Percentiles rank a stretch among this genome's conserved stretches.
phyloP scores from a whole-genome alignment of 2,329 filamentous ascomycete species.

The Dothideomycetidae sp. region DNA sequence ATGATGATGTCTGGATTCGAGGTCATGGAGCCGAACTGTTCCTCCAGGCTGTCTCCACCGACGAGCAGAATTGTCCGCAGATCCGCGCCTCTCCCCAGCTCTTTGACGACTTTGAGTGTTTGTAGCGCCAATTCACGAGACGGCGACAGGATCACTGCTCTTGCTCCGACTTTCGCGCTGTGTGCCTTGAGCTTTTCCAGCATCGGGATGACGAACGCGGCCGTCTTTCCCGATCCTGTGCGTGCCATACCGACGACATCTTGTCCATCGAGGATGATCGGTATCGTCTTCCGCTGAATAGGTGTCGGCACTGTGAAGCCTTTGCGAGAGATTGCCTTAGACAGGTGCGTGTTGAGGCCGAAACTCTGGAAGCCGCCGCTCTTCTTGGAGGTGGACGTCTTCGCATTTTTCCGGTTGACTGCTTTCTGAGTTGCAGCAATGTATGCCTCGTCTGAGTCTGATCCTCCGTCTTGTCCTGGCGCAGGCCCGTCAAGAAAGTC shows the following conservation, averaged over 20 bases:
- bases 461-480: constrained; percentile 28
- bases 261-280: constrained; percentile 72
- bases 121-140: constrained; percentile 90
- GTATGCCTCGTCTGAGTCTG: constrained; percentile 58
- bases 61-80: constrained; percentile 81
- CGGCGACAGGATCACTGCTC: constrained; percentile 79
- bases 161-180: constrained; percentile 69
- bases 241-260: constrained; percentile 99
- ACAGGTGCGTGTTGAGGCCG: constrained; percentile 66
- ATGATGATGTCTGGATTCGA: constrained; percentile 95
- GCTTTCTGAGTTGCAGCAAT: constrained; percentile 80
- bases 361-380: constrained; percentile 94
- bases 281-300: constrained; percentile 94
- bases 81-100: constrained; percentile 80
- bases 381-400: constrained; percentile 62
- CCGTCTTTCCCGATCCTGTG: constrained; percentile 97
- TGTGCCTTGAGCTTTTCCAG: constrained; percentile 84
- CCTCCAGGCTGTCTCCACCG: constrained; percentile 87
- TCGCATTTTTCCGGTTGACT: constrained; percentile 69
- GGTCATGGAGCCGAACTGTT: constrained; percentile 86
- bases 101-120: constrained; percentile 91
- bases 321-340: constrained; percentile 85
- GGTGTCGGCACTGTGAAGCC: constrained; percentile 93
- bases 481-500: constrained; percentile 1
- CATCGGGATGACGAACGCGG: constrained; percentile 96